These are phyloP conservation scores for Adansonia gregorii DNA, from an alignment of 441 rosid species.

Conservation along the genomic window DNA sequence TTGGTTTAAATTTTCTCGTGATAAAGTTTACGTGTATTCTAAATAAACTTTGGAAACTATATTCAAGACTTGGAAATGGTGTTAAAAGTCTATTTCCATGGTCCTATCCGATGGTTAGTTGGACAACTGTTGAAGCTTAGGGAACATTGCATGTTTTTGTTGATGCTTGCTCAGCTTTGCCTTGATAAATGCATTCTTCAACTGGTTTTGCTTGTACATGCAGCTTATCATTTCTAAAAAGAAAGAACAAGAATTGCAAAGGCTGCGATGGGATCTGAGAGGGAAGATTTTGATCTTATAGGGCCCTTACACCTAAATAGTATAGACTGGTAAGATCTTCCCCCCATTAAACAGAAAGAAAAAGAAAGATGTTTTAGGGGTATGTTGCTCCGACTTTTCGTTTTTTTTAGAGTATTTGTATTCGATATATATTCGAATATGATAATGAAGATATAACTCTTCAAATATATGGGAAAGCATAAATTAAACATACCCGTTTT, in stretches of 20 bases:
- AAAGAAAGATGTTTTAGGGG: background rate
- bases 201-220: slow-evolving; percentile 8
- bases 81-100: background rate
- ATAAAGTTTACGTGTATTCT: background rate
- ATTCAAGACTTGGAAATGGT: background rate
- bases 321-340: slow-evolving; percentile 64
- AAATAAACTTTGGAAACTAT: background rate
- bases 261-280: slow-evolving; percentile 39
- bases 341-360: slow-evolving; percentile 15
- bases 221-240: slow-evolving; percentile 12
- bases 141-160: background rate
- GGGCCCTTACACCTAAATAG: slow-evolving; percentile 55
- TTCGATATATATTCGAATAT: too few species aligned
- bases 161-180: background rate
- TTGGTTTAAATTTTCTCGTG: background rate
- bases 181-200: background rate
- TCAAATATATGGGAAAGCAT: too few species aligned
- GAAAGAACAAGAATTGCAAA: background rate
- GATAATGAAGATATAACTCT: too few species aligned
- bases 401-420: too few species aligned
- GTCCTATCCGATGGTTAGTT: background rate
- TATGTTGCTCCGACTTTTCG: too few species aligned
- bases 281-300: slow-evolving; percentile 50
- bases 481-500: too few species aligned
- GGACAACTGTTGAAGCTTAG: background rate